Conservation (phyloP, 2,329 filamentous ascomycete species). For the Piedraia hortae region DNA sequence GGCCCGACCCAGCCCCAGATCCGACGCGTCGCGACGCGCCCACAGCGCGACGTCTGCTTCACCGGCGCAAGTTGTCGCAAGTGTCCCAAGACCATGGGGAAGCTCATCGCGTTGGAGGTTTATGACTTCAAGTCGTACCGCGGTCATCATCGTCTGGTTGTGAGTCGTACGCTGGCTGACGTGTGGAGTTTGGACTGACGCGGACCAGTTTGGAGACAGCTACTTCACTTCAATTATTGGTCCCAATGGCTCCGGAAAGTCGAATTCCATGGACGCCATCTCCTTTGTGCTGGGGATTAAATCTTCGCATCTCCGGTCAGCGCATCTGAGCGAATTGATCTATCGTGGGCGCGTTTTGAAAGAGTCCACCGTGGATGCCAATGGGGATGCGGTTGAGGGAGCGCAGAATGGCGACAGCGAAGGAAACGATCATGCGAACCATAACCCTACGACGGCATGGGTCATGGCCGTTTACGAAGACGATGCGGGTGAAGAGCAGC, state of each 20-base stretch:
- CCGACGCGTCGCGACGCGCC: no score
- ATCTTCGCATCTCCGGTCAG: slow-evolving; percentile 86
- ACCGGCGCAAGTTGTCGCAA: no score
- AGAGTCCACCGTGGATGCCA: slow-evolving; percentile 75
- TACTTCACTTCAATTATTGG: slow-evolving; percentile 99
- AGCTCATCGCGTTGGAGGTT: slow-evolving; percentile 79
- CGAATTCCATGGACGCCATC: slow-evolving; percentile 98
- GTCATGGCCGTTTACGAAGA: slow-evolving; percentile 99
- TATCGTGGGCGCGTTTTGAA: slow-evolving; percentile 86
- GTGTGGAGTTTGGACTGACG: no score
- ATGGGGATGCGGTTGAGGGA: slow-evolving; percentile 25
- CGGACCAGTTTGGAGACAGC: slow-evolving; percentile 82
- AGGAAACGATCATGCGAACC: slow-evolving; percentile 28
- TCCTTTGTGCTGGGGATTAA: slow-evolving; percentile 97
- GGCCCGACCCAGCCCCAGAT: no score
- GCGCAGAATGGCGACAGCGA: slow-evolving; percentile 22
- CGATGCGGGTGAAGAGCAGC: slow-evolving; percentile 78
- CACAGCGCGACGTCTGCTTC: no score
- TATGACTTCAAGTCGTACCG: slow-evolving; percentile 99
- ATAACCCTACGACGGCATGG: slow-evolving; percentile 85
- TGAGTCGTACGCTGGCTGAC: not conserved
- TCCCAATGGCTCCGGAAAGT: slow-evolving; percentile 97
- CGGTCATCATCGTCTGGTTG: slow-evolving; percentile 79
- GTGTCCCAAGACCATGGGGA: slow-evolving; percentile 45
- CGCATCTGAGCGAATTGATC: slow-evolving; percentile 77